These are phyloP conservation scores for Salix purpurea DNA, from an alignment of 345 rosid genomes.

Conservation along the genomic window DNA sequence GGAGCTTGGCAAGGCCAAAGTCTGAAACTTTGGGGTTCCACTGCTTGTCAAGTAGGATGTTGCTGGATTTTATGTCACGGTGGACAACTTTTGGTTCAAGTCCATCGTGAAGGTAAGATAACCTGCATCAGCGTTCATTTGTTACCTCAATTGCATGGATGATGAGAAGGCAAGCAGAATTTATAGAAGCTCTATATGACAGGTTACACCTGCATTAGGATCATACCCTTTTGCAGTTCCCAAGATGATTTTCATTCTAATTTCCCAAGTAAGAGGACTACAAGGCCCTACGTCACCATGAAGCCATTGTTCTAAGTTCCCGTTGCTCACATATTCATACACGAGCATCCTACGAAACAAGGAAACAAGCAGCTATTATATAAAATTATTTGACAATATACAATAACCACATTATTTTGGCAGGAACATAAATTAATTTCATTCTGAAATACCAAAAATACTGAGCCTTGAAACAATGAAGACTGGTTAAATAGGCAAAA, in stretches of 20 bases:
- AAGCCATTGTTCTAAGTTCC: slow-evolving; percentile 37
- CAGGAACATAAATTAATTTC: background rate
- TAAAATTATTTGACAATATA: background rate
- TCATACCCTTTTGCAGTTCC: slow-evolving; percentile 84
- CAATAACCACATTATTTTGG: background rate
- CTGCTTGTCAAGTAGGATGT: slow-evolving; percentile 79
- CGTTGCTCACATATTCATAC: slow-evolving; percentile 78
- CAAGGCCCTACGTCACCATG: slow-evolving; percentile 31
- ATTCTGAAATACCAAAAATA: background rate
- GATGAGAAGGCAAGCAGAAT: background rate
- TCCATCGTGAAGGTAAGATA: slow-evolving; percentile 88
- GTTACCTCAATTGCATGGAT: background rate
- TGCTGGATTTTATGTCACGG: slow-evolving; percentile 84
- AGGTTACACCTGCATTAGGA: background rate
- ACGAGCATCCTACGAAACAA: slow-evolving; percentile 63
- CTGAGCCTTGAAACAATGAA: background rate
- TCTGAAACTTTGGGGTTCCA: slow-evolving; percentile 95
- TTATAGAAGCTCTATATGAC: background rate
- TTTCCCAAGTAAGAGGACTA: slow-evolving; percentile 33
- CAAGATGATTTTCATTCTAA: slow-evolving; percentile 31
- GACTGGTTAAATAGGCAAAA: background rate
- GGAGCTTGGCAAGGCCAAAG: slow-evolving; percentile 90
- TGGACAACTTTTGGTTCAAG: slow-evolving; percentile 96
- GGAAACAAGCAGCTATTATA: background rate
- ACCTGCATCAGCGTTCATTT: slow-evolving; percentile 30